These are phyloP conservation scores for Brettanomyces nanus DNA, from an alignment of 805 yeast species.

Conservation along the genomic window DNA sequence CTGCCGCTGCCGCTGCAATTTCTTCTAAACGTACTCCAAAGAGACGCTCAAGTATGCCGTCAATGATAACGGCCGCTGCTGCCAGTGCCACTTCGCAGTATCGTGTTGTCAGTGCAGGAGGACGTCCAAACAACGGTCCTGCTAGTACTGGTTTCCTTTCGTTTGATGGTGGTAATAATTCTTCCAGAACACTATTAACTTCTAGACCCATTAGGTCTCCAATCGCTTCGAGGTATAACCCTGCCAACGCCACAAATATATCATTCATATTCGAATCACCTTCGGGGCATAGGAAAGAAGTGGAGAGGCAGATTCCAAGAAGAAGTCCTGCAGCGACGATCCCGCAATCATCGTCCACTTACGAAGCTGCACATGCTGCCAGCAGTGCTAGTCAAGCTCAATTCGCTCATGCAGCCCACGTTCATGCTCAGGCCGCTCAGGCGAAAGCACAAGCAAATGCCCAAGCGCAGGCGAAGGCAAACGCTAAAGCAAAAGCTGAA, in stretches of 20 bases:
- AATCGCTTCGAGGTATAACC: background rate
- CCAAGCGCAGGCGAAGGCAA: background rate
- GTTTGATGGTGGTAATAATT: background rate
- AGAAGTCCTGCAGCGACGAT: too few relatives aligned
- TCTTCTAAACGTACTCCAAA: conserved; percentile 13
- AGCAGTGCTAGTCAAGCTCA: background rate
- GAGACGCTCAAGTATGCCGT: conserved; percentile 10
- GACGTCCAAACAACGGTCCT: too few relatives aligned
- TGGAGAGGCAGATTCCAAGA: too few relatives aligned
- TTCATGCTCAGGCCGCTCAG: background rate
- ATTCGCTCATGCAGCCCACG: background rate
- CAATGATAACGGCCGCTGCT: conserved; percentile 3
- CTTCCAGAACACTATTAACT: too few relatives aligned
- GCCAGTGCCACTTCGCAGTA: background rate
- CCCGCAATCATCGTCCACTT: background rate
- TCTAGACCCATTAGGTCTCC: background rate
- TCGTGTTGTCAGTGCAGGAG: background rate
- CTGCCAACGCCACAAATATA: conserved; percentile 6
- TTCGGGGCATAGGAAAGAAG: too few relatives aligned
- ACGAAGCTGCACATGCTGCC: background rate
- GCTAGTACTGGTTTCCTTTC: too few relatives aligned
- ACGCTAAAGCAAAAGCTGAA: background rate
- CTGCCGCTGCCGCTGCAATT: conserved; percentile 23
- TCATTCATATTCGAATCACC: conserved; percentile 19
- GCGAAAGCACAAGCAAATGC: background rate